phyloP scores from a whole-genome alignment of 148 eudicot species.

The Rhododendron molle region DNA sequence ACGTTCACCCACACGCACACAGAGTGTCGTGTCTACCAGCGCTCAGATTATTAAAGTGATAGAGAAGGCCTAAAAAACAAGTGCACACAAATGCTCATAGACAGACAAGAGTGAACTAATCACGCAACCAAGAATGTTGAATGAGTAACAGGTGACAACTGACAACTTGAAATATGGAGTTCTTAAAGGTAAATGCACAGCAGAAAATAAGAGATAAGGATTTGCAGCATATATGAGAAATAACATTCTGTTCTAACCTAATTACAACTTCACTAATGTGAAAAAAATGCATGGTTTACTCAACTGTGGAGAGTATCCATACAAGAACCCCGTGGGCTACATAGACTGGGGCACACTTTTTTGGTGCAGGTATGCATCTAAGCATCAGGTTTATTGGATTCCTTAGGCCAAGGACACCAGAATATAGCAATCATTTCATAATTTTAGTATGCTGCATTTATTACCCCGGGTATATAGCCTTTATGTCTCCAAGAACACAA shows the following conservation, averaged over 20 bases:
- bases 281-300: neutral
- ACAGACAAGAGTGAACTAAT: neutral
- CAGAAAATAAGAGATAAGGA: neutral
- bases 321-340: neutral
- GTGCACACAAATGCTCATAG: neutral
- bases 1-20: neutral
- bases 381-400: neutral
- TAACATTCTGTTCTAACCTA: neutral
- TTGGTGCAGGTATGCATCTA: neutral
- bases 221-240: neutral
- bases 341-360: neutral
- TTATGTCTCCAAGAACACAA: neutral
- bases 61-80: slow-evolving; percentile 1
- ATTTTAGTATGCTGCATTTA: neutral
- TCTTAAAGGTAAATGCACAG: neutral
- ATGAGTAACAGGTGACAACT: neutral
- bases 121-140: neutral
- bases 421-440: neutral
- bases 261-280: neutral
- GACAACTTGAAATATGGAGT: neutral
- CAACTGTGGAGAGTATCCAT: neutral
- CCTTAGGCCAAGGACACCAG: neutral
- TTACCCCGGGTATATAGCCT: neutral
- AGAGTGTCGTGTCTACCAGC: neutral
- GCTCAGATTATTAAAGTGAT: neutral